Evolutionary conservation across 2,329 filamentous ascomycete species (phyloP).

Genomic region (Penicillium frequentans): DNA sequence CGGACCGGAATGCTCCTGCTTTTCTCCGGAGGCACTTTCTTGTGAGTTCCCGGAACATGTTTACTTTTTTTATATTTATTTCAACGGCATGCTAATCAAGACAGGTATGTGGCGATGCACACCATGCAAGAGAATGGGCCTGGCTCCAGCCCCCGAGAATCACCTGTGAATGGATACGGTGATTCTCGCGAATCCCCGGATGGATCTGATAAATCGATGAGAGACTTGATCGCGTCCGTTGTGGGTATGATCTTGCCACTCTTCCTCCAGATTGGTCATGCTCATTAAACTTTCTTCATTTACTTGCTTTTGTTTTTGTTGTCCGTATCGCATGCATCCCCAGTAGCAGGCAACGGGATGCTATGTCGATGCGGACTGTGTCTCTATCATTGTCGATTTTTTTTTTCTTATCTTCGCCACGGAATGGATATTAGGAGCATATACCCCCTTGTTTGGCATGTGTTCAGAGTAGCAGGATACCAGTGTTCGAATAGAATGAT

Average conservation of each 20-base stretch:
- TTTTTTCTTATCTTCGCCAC: conserved; percentile 2
- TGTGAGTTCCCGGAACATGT: conserved; percentile 61
- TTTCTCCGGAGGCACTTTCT: conserved; percentile 94
- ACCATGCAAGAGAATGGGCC: conserved; percentile 78
- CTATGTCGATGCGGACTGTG: not conserved
- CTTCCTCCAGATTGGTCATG: conserved; percentile 50
- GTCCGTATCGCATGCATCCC: not conserved
- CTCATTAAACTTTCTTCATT: conserved; percentile 33
- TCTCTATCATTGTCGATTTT: not conserved
- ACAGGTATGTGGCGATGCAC: conserved; percentile 95
- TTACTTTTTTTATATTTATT: not conserved
- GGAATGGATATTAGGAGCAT: conserved; percentile 16
- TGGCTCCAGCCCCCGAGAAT: conserved; percentile 30
- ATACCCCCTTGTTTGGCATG: conserved; percentile 19
- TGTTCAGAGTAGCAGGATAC: conserved; percentile 11
- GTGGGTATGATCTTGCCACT: conserved; percentile 49
- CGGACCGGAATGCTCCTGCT: conserved; percentile 89
- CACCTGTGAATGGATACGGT: conserved; percentile 43
- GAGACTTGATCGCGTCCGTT: conserved; percentile 47
- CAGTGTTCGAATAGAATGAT: conserved; percentile 16
- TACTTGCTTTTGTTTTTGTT: not conserved
- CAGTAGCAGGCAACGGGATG: not conserved
- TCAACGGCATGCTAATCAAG: conserved; percentile 13
- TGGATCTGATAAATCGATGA: conserved; percentile 43
- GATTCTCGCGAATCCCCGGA: conserved; percentile 37